Conservation (phyloP, 768 basidiomycete species). For the Podaxis pistillaris region DNA sequence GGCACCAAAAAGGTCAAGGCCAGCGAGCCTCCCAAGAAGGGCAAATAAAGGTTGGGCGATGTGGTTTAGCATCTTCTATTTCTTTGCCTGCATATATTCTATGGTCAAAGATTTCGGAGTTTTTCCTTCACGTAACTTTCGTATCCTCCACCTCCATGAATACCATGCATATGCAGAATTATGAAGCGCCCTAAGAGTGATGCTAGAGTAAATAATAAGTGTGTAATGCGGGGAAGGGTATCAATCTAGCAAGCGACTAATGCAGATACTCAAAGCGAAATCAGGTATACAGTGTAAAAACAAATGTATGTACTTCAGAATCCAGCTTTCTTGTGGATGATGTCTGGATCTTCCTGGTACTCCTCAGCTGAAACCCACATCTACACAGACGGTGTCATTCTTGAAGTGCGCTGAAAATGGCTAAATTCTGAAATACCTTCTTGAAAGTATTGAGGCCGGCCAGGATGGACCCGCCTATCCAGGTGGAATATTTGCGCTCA, state of each 20-base stretch:
- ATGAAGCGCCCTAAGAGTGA: conserved; percentile 13
- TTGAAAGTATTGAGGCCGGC: conserved; percentile 97
- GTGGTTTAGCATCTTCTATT: conserved; percentile 11
- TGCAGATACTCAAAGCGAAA: conserved; percentile 1
- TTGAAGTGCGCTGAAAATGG: conserved; percentile 15
- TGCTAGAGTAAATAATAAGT: conserved; percentile 12
- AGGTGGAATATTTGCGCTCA: conserved; percentile 97
- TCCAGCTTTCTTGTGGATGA: conserved; percentile 94
- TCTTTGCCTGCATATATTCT: conserved; percentile 16
- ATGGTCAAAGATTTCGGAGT: conserved; percentile 9
- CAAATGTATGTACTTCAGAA: conserved; percentile 43
- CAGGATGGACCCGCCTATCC: conserved; percentile 96
- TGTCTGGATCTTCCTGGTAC: conserved; percentile 98
- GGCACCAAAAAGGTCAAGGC: conserved; percentile 97
- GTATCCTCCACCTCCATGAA: conserved; percentile 16
- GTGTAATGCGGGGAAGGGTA: conserved; percentile 12
- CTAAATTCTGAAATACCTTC: conserved; percentile 56
- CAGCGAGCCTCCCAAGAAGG: conserved; percentile 88
- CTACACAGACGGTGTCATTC: conserved; percentile 36
- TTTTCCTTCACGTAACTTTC: conserved; percentile 15
- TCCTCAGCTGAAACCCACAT: conserved; percentile 99
- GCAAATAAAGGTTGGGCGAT: conserved; percentile 55
- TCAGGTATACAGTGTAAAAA: neutral
- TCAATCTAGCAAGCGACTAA: conserved; percentile 8
- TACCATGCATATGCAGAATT: conserved; percentile 22